Conservation (phyloP, 768 basidiomycete species). For the Tephrocybe sp. region DNA sequence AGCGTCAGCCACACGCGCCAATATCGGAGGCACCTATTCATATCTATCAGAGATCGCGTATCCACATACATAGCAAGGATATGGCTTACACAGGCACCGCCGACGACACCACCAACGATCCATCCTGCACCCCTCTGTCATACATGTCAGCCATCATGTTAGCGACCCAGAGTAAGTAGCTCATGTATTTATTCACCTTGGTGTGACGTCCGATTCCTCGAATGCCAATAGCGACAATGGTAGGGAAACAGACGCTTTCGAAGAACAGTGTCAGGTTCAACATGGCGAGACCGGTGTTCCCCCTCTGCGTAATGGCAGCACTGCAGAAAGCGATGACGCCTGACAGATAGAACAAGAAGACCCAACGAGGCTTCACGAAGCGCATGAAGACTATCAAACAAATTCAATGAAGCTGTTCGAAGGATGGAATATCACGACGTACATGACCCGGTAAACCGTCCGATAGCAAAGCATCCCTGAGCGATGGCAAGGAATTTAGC, state of each 20-base stretch:
- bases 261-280: slow-evolving; percentile 31
- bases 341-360: slow-evolving; percentile 28
- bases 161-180: too few relatives aligned
- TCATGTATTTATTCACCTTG: slow-evolving; percentile 15
- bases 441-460: slow-evolving; percentile 31
- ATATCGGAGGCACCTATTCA: slow-evolving; percentile 26
- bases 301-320: slow-evolving; percentile 28
- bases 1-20: slow-evolving; percentile 28
- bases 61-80: background rate
- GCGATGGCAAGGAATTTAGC: slow-evolving; percentile 31
- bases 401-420: too few relatives aligned
- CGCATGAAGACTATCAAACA: slow-evolving; percentile 24
- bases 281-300: slow-evolving; percentile 29
- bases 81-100: slow-evolving; percentile 28
- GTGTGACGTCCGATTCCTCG: slow-evolving; percentile 31
- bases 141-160: background rate
- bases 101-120: slow-evolving; percentile 32
- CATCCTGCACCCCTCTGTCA: slow-evolving; percentile 27
- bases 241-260: slow-evolving; percentile 35
- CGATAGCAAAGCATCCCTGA: slow-evolving; percentile 31
- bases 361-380: slow-evolving; percentile 25
- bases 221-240: slow-evolving; percentile 32
- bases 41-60: background rate
- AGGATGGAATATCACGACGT: too few relatives aligned
- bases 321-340: slow-evolving; percentile 27